Evolutionary conservation across 2,329 filamentous ascomycete genomes (phyloP), one percentile per base, ranked within the genome.

Genomic region (Paracorniculantispora psalliotae): DNA sequence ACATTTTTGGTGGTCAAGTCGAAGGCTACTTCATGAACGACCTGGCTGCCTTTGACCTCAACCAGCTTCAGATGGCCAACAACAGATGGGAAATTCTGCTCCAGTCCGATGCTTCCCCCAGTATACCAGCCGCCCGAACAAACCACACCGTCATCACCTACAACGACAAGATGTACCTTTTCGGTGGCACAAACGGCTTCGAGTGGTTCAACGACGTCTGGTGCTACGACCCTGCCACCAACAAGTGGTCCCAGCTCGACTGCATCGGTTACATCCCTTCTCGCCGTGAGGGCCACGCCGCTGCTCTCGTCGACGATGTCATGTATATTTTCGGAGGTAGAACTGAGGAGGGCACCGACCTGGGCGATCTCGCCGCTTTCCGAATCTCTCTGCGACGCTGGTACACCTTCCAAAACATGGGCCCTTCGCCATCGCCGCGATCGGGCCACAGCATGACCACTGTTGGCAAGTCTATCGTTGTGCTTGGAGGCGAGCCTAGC

Each of bases 341-440:
- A 61, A 97, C 92, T 0, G 91, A 97, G 69, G 92, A 97, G 66
- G 94, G 94, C 1, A 85, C 87, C 28, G 94, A 99, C 71, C 78
- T 99, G 4, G 94, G 93, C 35, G 94, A 99, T 72, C 80, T 99
- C 46, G 93, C 94, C 2, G 94, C 94, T 1, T 86, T 86, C 67
- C 76, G 81, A 56, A 85, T 86, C 61, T 85, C 88, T 1, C 92
- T 92, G 12, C 87, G 91, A 64, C 85, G 94, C 61, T 99, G 94
- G 94, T 99, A 97, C 72, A 99, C 94, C 37, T 99, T 99, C 75
- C 94, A 99, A 70, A 99, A 99, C 70, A 99, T 99, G 94, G 94
- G 94, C 0, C 92, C 92, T 3, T 96, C 92, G 1, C 94, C 94
- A 0, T 97, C 92, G 3, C 87, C 94, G 33, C 84, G 94, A 61